Conservation (phyloP, 2,329 filamentous ascomycete species). For the Sphaerostilbella broomeana region DNA sequence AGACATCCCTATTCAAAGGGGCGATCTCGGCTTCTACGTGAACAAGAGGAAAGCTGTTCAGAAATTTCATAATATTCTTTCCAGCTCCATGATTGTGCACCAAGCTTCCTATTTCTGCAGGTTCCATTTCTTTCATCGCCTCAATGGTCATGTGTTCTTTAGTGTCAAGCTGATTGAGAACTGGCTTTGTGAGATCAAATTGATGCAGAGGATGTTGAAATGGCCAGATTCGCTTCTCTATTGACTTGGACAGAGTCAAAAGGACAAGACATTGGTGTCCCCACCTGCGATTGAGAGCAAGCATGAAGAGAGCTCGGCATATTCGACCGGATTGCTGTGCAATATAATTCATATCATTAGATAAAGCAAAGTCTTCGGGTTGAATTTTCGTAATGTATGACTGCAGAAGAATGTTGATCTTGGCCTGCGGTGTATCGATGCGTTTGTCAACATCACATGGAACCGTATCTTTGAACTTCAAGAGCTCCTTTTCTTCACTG, state of each 20-base stretch:
- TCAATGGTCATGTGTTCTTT: slow-evolving; percentile 74
- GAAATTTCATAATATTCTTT: slow-evolving; percentile 67
- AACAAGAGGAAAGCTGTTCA: slow-evolving; percentile 88
- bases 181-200: slow-evolving; percentile 79
- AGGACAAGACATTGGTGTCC: slow-evolving; percentile 91
- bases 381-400: slow-evolving; percentile 85
- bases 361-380: slow-evolving; percentile 86
- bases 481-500: slow-evolving; percentile 82
- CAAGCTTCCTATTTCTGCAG: slow-evolving; percentile 79
- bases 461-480: slow-evolving; percentile 59
- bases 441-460: slow-evolving; percentile 74
- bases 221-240: slow-evolving; percentile 92
- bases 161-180: slow-evolving; percentile 79
- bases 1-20: slow-evolving; percentile 86
- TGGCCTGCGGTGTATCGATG: slow-evolving; percentile 68
- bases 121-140: slow-evolving; percentile 83
- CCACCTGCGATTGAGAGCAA: slow-evolving; percentile 91
- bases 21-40: slow-evolving; percentile 91
- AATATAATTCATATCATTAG: slow-evolving; percentile 89
- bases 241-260: slow-evolving; percentile 88
- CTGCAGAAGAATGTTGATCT: slow-evolving; percentile 93
- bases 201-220: slow-evolving; percentile 93
- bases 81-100: slow-evolving; percentile 91
- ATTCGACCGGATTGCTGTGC: slow-evolving; percentile 94
- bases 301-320: slow-evolving; percentile 92